Conservation (phyloP, 441 rosid species). For the Erodium texanum region DNA sequence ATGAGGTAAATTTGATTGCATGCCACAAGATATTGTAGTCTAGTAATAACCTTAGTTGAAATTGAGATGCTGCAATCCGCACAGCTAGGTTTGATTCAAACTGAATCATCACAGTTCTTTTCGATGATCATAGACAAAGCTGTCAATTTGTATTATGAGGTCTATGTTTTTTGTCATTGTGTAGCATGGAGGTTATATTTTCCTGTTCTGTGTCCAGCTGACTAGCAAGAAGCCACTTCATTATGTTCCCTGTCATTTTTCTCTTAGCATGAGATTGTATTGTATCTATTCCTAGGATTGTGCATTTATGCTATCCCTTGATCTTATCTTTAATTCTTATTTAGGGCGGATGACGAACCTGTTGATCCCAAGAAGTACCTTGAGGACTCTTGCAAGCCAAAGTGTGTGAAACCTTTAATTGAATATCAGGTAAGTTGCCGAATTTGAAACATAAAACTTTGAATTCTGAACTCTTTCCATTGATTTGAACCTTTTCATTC, state of each 20-base stretch:
- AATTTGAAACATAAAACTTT: not conserved
- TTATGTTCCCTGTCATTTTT: not conserved
- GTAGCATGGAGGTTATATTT: no score
- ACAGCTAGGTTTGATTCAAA: not conserved
- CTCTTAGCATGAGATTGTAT: not conserved
- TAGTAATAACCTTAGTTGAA: not conserved
- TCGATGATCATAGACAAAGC: not conserved
- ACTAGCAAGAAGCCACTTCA: not conserved
- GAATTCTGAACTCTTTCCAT: not conserved
- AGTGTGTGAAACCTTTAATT: conserved; percentile 51
- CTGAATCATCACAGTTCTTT: not conserved
- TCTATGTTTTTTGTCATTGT: not conserved
- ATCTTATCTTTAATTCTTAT: conserved; percentile 10
- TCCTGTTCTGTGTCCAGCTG: not conserved
- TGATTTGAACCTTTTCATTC: not conserved
- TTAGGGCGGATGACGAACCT: conserved; percentile 67
- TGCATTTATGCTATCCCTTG: not conserved
- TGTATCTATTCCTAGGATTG: not conserved
- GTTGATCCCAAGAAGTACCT: conserved; percentile 53
- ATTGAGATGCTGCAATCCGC: not conserved
- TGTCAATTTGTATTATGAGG: not conserved
- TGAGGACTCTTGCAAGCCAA: conserved; percentile 64
- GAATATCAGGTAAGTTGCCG: conserved; percentile 42
- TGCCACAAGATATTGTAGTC: not conserved
- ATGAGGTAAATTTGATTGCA: not conserved